Percentiles rank a stretch among this genome's conserved stretches.
phyloP scores from a whole-genome alignment of 192 early-diverging fungal species.

The Coemansia sp. region DNA sequence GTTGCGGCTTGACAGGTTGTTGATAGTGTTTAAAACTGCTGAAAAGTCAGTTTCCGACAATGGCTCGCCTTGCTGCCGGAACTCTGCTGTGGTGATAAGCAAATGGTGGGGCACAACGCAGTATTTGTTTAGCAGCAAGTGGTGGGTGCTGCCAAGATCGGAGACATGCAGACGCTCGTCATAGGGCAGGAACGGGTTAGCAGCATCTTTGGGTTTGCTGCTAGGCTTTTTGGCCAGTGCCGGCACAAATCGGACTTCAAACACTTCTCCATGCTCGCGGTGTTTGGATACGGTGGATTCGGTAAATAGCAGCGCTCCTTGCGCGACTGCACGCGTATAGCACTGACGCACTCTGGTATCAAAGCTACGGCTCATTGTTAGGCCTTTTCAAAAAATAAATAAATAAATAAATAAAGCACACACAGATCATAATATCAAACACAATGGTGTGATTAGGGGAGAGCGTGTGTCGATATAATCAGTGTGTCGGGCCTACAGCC shows the following conservation, averaged over 20 bases:
- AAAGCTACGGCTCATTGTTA: slow-evolving; percentile 2
- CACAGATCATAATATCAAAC: too few relatives aligned
- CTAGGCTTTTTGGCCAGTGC: slow-evolving; percentile 47
- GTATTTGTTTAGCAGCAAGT: slow-evolving; percentile 65
- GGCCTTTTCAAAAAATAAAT: background rate
- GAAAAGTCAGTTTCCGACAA: slow-evolving; percentile 33
- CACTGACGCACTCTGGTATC: slow-evolving; percentile 28
- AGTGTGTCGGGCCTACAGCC: too few relatives aligned
- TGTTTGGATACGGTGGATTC: slow-evolving; percentile 30
- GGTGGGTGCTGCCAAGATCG: slow-evolving; percentile 43
- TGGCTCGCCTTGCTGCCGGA: slow-evolving; percentile 54
- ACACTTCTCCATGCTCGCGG: slow-evolving; percentile 30
- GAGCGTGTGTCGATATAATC: too few relatives aligned
- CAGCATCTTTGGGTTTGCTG: slow-evolving; percentile 38
- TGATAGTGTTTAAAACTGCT: slow-evolving; percentile 21
- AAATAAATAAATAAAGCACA: background rate
- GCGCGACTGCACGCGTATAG: slow-evolving; percentile 35
- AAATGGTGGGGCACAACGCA: slow-evolving; percentile 59
- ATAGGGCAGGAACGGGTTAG: slow-evolving; percentile 47
- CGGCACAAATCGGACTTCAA: slow-evolving; percentile 46
- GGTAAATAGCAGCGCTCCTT: slow-evolving; percentile 46
- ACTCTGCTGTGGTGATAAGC: slow-evolving; percentile 56
- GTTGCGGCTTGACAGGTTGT: slow-evolving; percentile 20
- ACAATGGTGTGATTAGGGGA: too few relatives aligned
- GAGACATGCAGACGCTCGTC: slow-evolving; percentile 39